Evolutionary conservation across 495 filamentous ascomycete genomes (phyloP), one percentile per base, ranked within the genome.

Genomic region (Xylaria longipes): DNA sequence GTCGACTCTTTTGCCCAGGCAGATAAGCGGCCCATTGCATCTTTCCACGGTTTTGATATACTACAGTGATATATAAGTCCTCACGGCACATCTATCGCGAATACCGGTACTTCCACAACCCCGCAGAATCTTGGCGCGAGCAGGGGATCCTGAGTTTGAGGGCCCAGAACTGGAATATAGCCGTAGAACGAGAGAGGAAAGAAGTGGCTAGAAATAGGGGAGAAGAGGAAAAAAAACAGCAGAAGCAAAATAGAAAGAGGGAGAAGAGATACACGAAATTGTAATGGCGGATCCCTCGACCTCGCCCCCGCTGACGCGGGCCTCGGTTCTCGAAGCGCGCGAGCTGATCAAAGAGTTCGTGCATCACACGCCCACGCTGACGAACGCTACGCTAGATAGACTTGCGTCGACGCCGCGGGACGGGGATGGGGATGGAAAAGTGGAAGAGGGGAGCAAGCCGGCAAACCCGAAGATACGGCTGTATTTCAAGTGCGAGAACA

Each of bases 401-500:
- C 81, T 97, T 72, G 93, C 94, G 29, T 97, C 93, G 5, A 90
- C 89, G 35, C 89, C 92, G 6, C 91, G 83, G 4, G 48, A 60
- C 1, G 8, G 56, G 17, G 27, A 22, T 14, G 25, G 43, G 8
- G 41, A 29, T 8, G 31, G 37, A 11, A 71, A 74, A 9, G 88
- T 90, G 0, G 70, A 82, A 5, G 82, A 92, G 0, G 71, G 76
- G n/a, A 87, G 84, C 25, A 72, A 75, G 12, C 88, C 92, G 1
- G 89, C 90, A 14, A 80, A 75, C 12, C 93, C 94, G 0, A 87
- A 82, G 35, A 85, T 97, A 45, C 86, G 88, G 8, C 86, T 99
- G 72, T 95, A 92, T 82, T 97, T 99, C 87, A 99, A 99, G 83
- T 97, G 94, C 82, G 95, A 99, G 84, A 97, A 98, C 82, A 86